These are phyloP conservation scores for Hippophae tibetana DNA, from an alignment of 306 rosid species.

Conservation along the genomic window DNA sequence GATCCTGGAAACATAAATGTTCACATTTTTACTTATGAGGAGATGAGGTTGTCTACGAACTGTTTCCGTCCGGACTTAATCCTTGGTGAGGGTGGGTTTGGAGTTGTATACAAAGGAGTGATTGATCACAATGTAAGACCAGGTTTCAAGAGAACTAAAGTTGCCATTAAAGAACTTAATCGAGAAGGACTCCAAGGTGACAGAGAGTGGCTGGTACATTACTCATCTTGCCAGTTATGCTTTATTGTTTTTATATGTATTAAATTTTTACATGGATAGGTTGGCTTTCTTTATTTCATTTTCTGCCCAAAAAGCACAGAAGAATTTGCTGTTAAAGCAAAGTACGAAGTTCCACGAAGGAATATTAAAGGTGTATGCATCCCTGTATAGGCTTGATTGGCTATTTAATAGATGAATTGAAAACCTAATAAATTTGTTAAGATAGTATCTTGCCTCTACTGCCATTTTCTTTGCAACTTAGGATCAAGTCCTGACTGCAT, in stretches of 20 bases:
- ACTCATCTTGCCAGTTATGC: constrained; percentile 4
- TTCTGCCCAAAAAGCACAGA: neutral
- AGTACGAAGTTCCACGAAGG: neutral
- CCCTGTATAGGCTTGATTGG: too few relatives aligned
- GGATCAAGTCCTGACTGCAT: too few relatives aligned
- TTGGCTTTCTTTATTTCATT: neutral
- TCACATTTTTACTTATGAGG: constrained; percentile 57
- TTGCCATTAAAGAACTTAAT: constrained; percentile 95
- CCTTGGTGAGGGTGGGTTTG: constrained; percentile 96
- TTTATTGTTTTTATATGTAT: constrained; percentile 30
- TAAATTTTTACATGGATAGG: neutral
- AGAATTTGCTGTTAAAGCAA: neutral
- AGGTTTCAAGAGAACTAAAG: constrained; percentile 45
- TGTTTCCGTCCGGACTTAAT: constrained; percentile 74
- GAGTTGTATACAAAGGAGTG: constrained; percentile 89
- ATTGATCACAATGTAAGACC: constrained; percentile 64
- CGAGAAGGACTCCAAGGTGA: constrained; percentile 98
- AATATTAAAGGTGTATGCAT: neutral
- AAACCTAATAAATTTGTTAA: too few relatives aligned
- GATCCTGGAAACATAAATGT: constrained; percentile 59
- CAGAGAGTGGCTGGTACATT: constrained; percentile 89
- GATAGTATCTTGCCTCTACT: too few relatives aligned
- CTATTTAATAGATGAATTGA: too few relatives aligned
- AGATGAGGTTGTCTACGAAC: constrained; percentile 66
- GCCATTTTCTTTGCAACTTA: too few relatives aligned